Evolutionary conservation across 108 stramenopile species (phyloP), one percentile per base, ranked within the genome.

Genomic region (Thalassiosira profunda): DNA sequence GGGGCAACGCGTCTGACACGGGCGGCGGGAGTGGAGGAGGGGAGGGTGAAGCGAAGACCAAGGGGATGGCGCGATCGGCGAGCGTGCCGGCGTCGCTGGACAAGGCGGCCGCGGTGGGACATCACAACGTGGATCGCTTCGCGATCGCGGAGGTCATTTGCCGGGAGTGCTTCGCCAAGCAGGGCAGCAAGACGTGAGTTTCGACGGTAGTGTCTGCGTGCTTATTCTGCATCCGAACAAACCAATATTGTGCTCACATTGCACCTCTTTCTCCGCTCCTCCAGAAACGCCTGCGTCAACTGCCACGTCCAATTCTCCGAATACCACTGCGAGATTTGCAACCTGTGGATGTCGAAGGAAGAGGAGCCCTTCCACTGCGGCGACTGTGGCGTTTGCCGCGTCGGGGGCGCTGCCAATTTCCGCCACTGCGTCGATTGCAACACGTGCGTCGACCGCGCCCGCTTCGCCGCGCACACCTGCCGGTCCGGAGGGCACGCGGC

Each of bases 381-480:
- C 17, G 82, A 87, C 43, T 94, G 92, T 48, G 92, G 92, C 4
- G 90, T 90, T 70, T 94, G 92, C 53, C 89, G 92, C 9, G 92
- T 94, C 3, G 92, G 92, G 7, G 92, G 92, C 10, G 75, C 64
- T 3, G 92, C 89, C 51, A 74, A 86, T 48, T 94, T 90, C 59
- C 87, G 89, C 11, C 92, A 94, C 61, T 94, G 92, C 71, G 54
- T 81, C 29, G 89, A 89, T 41, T 94, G 92, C 44, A 88, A 89
- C 58, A 94, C 89, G 92, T 94, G 92, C 64, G 91, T 94, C 56
- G 86, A 86, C 33, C 79, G 83, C 12, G 79, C 70, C 46, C 79
- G 90, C 21, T 91, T 89, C 62, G 59, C 79, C 25, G 74, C 71
- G 9, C 92, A 94, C 54, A 90, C 86, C 58, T 94, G 92, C 55